Base-by-base conservation (phyloP, 169 alveolate species). In the Cryptosporidium muris region DNA sequence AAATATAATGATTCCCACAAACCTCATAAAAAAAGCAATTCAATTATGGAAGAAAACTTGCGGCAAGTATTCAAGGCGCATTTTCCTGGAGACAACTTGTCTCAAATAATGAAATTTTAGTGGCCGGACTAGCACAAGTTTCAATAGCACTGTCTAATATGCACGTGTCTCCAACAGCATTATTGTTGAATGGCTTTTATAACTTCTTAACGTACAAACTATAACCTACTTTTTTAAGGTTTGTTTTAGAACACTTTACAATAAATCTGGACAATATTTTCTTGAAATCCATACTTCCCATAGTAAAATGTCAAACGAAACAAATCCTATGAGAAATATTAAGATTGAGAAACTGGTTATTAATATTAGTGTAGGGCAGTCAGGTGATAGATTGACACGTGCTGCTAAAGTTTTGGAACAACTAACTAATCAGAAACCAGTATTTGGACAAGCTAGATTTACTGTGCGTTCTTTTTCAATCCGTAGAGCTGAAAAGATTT, bases 391-490 rank as follows among this genome's bases (percentile, higher is more conserved):
- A 65, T 95, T 98, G 82, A 97, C 99, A 16, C 97, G 99, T 68
- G 99, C 99, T 8, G 98, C 99, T 38, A 96, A 97, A 91, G 99
- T 98, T 82, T 91, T 97, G 89, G 98, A 95, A 88, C 99, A 97
- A 93, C 95, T 98, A 80, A 96, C 99, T 3, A 99, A 96, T 51
- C 99, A 98, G 94, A 96, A 96, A 85, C 99, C 99, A 42, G 98
- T 96, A 80, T 95, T 95, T 89, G 96, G 99, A 74, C 96, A 95
- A 90, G 98, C 99, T 53, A 88, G 93, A 47, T 81, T 63, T 37
- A 98, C 99, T 82, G 96, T 98, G 82, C 96, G 99, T 89, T 95
- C 99, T 25, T 97, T 98, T 82, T 98, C 99, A 62, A 97, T 98
- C 88, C 96, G 99, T 85, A 96, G 99, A 80, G 98, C 97, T 89